Evolutionary conservation across 2,329 filamentous ascomycete genomes (phyloP), one percentile per base, ranked within the genome.

Genomic region (Tetracladium maxilliforme): DNA sequence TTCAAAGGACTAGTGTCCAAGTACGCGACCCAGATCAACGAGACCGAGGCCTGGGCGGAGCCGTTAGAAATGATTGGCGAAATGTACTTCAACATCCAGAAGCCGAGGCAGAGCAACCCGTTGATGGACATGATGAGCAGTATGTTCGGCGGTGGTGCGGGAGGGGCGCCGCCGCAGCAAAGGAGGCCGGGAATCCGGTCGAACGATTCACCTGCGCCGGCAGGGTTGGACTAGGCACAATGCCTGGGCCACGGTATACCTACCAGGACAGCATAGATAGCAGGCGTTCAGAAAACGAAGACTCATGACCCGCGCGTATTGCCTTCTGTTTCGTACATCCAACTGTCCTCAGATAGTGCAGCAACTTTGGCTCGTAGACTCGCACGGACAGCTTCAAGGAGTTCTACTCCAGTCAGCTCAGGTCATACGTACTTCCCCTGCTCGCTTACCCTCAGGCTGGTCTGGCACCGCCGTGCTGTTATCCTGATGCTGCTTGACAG

Each of bases 51-150:
- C 9, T 95, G 87, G 87, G 70, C 73, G 17, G 84, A 83, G 45
- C 66, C 82, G 14, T 56, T 98, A 32, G 77, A 84, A 39, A 74
- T 82, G 49, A 75, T 98, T 40, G 87, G 79, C 24, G 87, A 98
- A 57, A 86, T 93, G 70, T 98, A 95, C 59, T 98, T 98, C 54
- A 74, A 74, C 18, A 92, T 98, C 47, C 70, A 74, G 56, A 76
- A 84, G 44, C 87, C 86, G 23, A 68, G 78, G 42, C 83, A 93
- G 57, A 79, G 76, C 35, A 95, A 95, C 49, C 86, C 86, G 4
- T 59, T 98, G 49, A 71, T 95, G 52, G 90, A 98, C 47, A 95
- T 98, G 86, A 92, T 98, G 80, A 86, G 84, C 23, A 86, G 73
- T 33, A 70, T 98, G 62, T 80, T 98, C 43, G 86, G 86, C 24